These are phyloP conservation scores for Entonaema liquescens DNA, from an alignment of 495 filamentous ascomycete species.

Conservation along the genomic window DNA sequence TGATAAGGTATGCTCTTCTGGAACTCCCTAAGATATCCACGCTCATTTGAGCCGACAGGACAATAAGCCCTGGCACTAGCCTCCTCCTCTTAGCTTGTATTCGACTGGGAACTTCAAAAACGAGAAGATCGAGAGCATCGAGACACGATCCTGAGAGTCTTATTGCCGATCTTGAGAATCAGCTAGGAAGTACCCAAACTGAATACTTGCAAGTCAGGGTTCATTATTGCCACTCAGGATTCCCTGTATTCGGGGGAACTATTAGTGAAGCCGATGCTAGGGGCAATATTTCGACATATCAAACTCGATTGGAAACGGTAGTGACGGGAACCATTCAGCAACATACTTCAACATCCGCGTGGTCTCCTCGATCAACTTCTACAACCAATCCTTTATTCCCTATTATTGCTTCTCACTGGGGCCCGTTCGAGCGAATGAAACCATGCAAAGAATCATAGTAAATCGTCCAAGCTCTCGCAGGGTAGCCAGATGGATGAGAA, in stretches of 20 bases:
- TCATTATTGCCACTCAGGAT: slow-evolving; percentile 60
- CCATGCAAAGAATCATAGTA: slow-evolving; percentile 49
- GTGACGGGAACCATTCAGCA: slow-evolving; percentile 53
- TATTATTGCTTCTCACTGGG: slow-evolving; percentile 57
- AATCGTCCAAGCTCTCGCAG: slow-evolving; percentile 12
- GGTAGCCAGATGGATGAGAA: neutral
- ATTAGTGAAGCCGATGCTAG: slow-evolving; percentile 22
- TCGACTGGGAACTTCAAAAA: slow-evolving; percentile 27
- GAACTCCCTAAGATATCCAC: neutral
- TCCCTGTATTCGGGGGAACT: slow-evolving; percentile 40
- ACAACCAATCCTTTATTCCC: slow-evolving; percentile 51
- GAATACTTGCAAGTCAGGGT: slow-evolving; percentile 58
- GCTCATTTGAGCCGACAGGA: slow-evolving; percentile 36
- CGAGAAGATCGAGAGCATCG: slow-evolving; percentile 24
- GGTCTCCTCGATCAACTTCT: slow-evolving; percentile 48
- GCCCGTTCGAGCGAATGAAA: slow-evolving; percentile 48
- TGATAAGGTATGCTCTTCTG: slow-evolving; percentile 13
- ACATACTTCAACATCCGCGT: slow-evolving; percentile 49
- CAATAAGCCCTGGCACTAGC: slow-evolving; percentile 49
- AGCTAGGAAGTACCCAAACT: slow-evolving; percentile 52
- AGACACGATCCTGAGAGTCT: slow-evolving; percentile 56
- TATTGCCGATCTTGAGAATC: slow-evolving; percentile 59
- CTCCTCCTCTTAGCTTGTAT: slow-evolving; percentile 53
- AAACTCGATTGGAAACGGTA: slow-evolving; percentile 56
- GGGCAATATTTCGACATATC: slow-evolving; percentile 21